These are phyloP conservation scores for Cucurbita pepo DNA, from an alignment of 306 rosid species.

Conservation along the genomic window DNA sequence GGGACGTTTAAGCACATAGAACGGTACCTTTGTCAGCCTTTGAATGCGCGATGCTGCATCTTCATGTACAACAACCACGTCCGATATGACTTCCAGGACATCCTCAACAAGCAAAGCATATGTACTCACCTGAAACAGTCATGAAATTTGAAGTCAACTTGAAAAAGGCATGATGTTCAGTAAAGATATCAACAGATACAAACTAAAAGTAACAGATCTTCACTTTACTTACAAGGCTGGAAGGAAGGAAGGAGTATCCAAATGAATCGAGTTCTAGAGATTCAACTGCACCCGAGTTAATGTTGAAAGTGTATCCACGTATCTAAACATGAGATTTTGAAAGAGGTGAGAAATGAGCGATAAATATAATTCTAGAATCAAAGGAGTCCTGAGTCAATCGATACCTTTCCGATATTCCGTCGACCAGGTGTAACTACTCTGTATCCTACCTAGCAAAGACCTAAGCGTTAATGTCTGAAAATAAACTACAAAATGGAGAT, in stretches of 20 bases:
- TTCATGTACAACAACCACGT: slow-evolving; percentile 69
- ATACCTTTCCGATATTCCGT: slow-evolving; percentile 73
- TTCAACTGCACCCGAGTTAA: slow-evolving; percentile 71
- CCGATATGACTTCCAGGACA: slow-evolving; percentile 68
- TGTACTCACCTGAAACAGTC: slow-evolving; percentile 57
- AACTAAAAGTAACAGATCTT: neutral
- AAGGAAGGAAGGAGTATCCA: slow-evolving; percentile 76
- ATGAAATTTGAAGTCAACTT: neutral
- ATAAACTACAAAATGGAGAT: neutral
- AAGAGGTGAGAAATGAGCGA: neutral
- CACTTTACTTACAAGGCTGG: slow-evolving; percentile 56
- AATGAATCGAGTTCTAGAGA: slow-evolving; percentile 88
- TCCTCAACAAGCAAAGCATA: slow-evolving; percentile 84
- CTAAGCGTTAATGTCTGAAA: slow-evolving; percentile 13
- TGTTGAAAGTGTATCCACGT: slow-evolving; percentile 76
- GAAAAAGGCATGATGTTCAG: neutral
- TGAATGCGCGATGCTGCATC: slow-evolving; percentile 86
- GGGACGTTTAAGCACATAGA: neutral
- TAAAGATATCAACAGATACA: neutral
- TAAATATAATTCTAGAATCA: neutral
- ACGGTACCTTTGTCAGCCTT: slow-evolving; percentile 74
- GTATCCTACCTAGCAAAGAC: slow-evolving; percentile 79
- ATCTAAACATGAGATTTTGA: slow-evolving; percentile 29
- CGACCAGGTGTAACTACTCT: slow-evolving; percentile 71
- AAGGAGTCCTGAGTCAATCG: neutral